phyloP scores from a whole-genome alignment of 1,139 yeast species.

The Pichia sp. region DNA sequence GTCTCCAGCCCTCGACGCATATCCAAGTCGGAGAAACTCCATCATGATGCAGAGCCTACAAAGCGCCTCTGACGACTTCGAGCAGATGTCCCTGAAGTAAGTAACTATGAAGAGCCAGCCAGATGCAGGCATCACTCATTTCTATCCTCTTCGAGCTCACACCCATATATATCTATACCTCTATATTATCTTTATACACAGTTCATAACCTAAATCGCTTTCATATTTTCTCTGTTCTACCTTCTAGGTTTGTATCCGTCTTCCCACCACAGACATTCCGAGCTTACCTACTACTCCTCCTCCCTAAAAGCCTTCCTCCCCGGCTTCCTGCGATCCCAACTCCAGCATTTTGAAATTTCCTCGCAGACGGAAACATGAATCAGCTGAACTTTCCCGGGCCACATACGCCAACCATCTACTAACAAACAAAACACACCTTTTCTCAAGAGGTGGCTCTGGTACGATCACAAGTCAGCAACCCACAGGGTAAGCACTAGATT shows the following conservation, averaged over 20 bases:
- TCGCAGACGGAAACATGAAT: neutral
- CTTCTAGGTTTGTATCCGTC: neutral
- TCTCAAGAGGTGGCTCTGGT: too few species aligned
- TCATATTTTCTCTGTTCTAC: neutral
- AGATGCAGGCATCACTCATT: neutral
- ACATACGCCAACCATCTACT: neutral
- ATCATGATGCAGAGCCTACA: slow-evolving; percentile 18
- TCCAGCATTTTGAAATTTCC: neutral
- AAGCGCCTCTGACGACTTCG: slow-evolving; percentile 25
- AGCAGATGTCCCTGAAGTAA: slow-evolving; percentile 21
- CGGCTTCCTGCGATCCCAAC: neutral
- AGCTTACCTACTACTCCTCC: neutral
- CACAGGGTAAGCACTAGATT: neutral
- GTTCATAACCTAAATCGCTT: neutral
- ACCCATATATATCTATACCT: neutral
- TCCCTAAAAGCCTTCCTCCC: neutral
- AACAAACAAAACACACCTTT: too few species aligned
- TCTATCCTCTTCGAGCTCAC: neutral
- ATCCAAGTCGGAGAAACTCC: slow-evolving; percentile 23
- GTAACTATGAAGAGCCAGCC: neutral
- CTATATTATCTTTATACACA: neutral
- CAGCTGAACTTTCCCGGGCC: neutral
- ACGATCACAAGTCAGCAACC: too few species aligned
- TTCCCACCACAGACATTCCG: too few species aligned
- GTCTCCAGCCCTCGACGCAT: slow-evolving; percentile 22